phyloP scores from a whole-genome alignment of 371 early-diverging fungal species.

The Mucor piriformis region DNA sequence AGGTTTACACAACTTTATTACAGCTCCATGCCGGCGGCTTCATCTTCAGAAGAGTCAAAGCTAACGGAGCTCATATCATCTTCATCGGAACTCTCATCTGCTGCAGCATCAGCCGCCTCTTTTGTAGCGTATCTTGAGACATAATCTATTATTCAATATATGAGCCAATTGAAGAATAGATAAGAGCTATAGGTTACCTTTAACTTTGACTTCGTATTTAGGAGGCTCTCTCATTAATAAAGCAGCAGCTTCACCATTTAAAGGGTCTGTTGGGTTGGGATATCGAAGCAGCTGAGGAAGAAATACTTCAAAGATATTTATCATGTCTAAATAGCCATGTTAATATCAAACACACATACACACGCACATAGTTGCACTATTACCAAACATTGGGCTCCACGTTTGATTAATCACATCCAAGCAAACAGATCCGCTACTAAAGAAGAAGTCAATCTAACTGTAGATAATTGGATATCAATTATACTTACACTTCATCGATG shows the following conservation, averaged over 20 bases:
- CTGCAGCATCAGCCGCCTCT: constrained; percentile 84
- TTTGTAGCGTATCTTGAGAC: constrained; percentile 85
- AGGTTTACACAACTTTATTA: constrained; percentile 27
- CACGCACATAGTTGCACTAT: background rate
- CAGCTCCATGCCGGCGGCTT: constrained; percentile 75
- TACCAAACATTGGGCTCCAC: constrained; percentile 99
- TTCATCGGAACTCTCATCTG: constrained; percentile 74
- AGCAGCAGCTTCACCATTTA: constrained; percentile 99
- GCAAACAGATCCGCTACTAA: constrained; percentile 97
- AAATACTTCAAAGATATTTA: constrained; percentile 98
- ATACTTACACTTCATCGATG: constrained; percentile 95
- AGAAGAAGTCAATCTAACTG: background rate
- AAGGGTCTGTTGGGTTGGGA: constrained; percentile 99
- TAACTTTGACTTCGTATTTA: constrained; percentile 93
- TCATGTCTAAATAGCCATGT: constrained; percentile 72
- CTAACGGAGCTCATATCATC: constrained; percentile 82
- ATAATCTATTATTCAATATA: constrained; percentile 67
- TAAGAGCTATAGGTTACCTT: no score
- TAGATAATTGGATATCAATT: background rate
- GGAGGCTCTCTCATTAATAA: constrained; percentile 93
- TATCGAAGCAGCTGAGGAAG: constrained; percentile 97
- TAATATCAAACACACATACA: background rate
- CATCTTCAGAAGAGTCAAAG: constrained; percentile 82
- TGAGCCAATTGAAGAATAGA: no score
- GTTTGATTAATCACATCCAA: constrained; percentile 99